A percentile compares a stretch with the other conserved stretches of the same genome.
Evolutionary conservation across 2,329 filamentous ascomycete species (phyloP).

Genomic region (Leptographium lundbergii): DNA sequence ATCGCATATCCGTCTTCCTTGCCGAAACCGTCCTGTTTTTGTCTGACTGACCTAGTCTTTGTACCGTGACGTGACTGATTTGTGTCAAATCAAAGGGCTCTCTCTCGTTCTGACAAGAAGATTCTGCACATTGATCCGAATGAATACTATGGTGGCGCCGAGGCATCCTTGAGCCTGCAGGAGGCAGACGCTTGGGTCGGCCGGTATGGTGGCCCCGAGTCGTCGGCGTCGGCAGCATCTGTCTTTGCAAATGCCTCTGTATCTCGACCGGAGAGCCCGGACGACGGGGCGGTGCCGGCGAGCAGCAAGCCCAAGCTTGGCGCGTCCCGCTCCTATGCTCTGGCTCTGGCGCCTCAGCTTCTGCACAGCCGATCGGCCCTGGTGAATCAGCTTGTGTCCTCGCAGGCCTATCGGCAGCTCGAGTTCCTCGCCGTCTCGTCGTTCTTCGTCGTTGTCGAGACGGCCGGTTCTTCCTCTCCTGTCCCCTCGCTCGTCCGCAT

Average conservation of each 20-base stretch:
- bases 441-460: conserved; percentile 65
- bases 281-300: background rate
- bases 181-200: conserved; percentile 68
- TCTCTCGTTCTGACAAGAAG: conserved; percentile 85
- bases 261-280: conserved; percentile 19
- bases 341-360: conserved; percentile 75
- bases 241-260: conserved; percentile 26
- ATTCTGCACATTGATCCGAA: conserved; percentile 83
- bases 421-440: conserved; percentile 90
- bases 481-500: conserved; percentile 49
- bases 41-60: conserved; percentile 58
- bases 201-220: conserved; percentile 13
- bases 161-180: conserved; percentile 74
- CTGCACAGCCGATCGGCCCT: conserved; percentile 74
- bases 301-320: conserved; percentile 26
- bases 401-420: conserved; percentile 74
- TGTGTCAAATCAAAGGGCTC: conserved; percentile 49
- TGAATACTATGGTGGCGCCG: conserved; percentile 74
- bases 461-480: conserved; percentile 7
- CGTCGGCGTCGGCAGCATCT: background rate
- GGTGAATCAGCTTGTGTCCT: conserved; percentile 72
- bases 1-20: conserved; percentile 9
- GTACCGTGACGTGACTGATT: conserved; percentile 13
- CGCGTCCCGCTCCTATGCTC: conserved; percentile 62
- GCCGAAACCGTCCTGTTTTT: conserved; percentile 16